Evolutionary conservation across 768 basidiomycete genomes (phyloP).

Genomic region (Amanita molliuscula): DNA sequence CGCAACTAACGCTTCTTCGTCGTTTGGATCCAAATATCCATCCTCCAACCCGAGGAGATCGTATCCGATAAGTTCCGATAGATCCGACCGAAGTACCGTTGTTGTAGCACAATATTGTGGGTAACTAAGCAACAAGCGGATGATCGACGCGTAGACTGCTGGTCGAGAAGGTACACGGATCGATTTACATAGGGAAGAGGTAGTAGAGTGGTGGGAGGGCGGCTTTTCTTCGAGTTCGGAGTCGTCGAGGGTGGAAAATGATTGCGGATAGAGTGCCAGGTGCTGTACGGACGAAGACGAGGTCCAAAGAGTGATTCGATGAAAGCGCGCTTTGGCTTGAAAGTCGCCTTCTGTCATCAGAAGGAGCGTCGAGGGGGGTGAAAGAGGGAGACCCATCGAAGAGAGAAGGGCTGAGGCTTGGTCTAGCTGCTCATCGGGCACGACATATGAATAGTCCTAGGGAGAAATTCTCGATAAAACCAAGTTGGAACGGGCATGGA

Average conservation of each 20-base stretch:
- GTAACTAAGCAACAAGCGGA: conserved; percentile 21
- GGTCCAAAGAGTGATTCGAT: conserved; percentile 14
- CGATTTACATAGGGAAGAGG: conserved; percentile 9
- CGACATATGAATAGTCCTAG: conserved; percentile 12
- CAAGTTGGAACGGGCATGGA: conserved; percentile 1
- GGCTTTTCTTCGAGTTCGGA: conserved; percentile 13
- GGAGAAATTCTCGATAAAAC: not conserved
- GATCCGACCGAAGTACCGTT: conserved; percentile 16
- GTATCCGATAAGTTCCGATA: conserved; percentile 25
- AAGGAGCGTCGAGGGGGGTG: conserved; percentile 11
- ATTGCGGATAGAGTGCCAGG: conserved; percentile 15
- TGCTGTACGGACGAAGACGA: conserved; percentile 10
- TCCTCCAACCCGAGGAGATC: conserved; percentile 17
- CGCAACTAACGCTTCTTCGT: conserved; percentile 15
- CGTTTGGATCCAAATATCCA: conserved; percentile 21
- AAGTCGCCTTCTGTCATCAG: conserved; percentile 14
- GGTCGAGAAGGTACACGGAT: conserved; percentile 18
- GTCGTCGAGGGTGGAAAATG: conserved; percentile 15
- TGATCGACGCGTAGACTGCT: conserved; percentile 23
- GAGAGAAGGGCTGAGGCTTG: conserved; percentile 15
- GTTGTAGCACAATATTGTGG: conserved; percentile 12
- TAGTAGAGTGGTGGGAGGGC: conserved; percentile 8
- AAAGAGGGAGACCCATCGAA: conserved; percentile 13
- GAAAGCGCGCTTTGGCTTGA: conserved; percentile 11
- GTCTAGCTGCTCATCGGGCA: conserved; percentile 13